Base-by-base conservation (phyloP, 768 basidiomycete species). In the Scleroderma citrinum region DNA sequence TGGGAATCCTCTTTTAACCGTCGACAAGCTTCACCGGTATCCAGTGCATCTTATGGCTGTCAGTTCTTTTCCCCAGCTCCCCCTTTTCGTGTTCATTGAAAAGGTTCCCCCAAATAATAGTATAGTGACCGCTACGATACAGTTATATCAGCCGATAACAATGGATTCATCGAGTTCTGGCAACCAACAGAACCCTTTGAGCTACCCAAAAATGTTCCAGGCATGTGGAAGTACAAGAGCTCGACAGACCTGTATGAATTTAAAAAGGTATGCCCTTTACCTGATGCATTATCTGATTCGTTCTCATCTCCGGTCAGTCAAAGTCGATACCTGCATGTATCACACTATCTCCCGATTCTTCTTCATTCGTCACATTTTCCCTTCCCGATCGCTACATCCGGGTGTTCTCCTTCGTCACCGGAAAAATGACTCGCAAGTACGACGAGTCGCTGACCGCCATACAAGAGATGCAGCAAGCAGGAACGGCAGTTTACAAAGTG, bases 391-490 rank as follows among this genome's bases (percentile, higher is more conserved):
- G 94, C 16, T 90, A 95, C 68, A 83, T 99, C 37, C 89, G 95
- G 46, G 76, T 97, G 44, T 99, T 99, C 71, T 86, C 83, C 23
- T 92, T 97, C 74, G 75, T 93, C 11, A 78, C 80, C 0, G 96
- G 92, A 7, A 96, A 94, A 62, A 71, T 97, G 56, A 83, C 81
- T 14, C 83, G 95, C 17, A 91, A 90, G 63, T 99, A 97, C 64
- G 96, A 99, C 54, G 96, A 99, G 67, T 92, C 89, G 0, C 76
- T 98, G 6, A 71, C 79, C 24, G 94, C 96, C 0, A 88, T 94
- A 34, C 91, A 95, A 63, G 94, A 97, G 66, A 97, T 99, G 93
- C 96, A 99, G 65, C 96, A 98, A 65, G 94, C 93, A 2, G 95
- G 93, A 1, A 96, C 96, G 4, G 87, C 90, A 0, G 79, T 91